A percentile compares a stretch with the other conserved stretches of the same genome.
Evolutionary conservation across 441 rosid genomes (phyloP).

Genomic region (Gossypium gossypioides): DNA sequence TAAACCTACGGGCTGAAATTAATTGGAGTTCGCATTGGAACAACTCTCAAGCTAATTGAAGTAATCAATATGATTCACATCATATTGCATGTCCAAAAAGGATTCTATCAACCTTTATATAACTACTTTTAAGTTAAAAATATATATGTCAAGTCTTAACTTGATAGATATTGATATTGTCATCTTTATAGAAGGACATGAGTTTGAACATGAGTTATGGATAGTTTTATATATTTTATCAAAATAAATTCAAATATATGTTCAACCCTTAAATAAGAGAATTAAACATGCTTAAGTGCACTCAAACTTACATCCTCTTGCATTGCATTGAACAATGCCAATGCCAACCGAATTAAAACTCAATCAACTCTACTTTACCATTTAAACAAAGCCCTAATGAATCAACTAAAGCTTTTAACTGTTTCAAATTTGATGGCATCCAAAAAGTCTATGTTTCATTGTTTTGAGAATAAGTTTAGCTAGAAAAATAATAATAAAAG

Average conservation of each 20-base stretch:
- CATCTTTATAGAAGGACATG: background rate
- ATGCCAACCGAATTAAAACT: background rate
- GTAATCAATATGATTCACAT: background rate
- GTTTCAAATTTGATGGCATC: background rate
- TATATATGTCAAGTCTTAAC: background rate
- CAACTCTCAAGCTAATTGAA: background rate
- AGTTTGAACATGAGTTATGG: background rate
- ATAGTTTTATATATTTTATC: too few species aligned
- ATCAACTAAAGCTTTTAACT: background rate
- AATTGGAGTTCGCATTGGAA: too few species aligned
- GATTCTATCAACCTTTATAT: background rate
- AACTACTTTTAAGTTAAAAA: background rate
- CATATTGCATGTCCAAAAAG: background rate
- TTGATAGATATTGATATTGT: too few species aligned
- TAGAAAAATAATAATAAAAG: background rate
- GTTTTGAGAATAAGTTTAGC: background rate
- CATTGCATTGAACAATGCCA: too few species aligned
- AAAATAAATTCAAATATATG: too few species aligned
- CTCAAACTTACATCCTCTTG: background rate
- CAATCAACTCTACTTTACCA: background rate
- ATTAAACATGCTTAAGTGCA: too few species aligned
- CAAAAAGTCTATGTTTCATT: background rate
- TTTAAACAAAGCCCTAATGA: background rate
- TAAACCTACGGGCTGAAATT: background rate
- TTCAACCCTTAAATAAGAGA: background rate